Evolutionary conservation across 805 yeast genomes (phyloP).

Genomic region (Metschnikowia colocasiae): DNA sequence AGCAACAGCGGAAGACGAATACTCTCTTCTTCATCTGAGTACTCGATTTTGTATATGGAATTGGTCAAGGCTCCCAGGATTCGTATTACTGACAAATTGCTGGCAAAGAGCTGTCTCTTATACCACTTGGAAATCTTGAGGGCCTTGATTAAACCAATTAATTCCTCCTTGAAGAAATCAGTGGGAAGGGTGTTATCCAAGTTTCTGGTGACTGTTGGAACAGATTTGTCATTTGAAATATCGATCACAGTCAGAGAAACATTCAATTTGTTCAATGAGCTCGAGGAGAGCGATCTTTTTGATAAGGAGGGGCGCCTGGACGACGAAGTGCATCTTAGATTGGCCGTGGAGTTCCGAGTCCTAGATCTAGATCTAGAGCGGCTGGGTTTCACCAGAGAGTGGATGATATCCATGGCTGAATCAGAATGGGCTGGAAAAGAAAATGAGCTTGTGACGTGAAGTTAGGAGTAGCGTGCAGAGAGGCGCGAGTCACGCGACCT

Average conservation of each 20-base stretch:
- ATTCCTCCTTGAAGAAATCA: conserved; percentile 83
- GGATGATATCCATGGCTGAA: conserved; percentile 15
- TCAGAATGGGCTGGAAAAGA: neutral
- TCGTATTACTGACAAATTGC: conserved; percentile 52
- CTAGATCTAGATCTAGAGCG: conserved; percentile 39
- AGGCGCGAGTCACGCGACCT: conserved; percentile 6
- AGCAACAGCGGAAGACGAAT: conserved; percentile 57
- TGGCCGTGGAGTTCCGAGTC: conserved; percentile 31
- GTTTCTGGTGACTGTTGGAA: conserved; percentile 52
- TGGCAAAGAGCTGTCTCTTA: conserved; percentile 40
- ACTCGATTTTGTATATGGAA: conserved; percentile 74
- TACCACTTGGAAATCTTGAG: conserved; percentile 81
- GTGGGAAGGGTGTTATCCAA: conserved; percentile 75
- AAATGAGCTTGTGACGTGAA: neutral
- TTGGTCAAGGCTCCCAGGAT: conserved; percentile 94
- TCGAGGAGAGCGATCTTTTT: conserved; percentile 34
- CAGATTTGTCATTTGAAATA: conserved; percentile 29
- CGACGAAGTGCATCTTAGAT: conserved; percentile 32
- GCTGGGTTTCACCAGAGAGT: conserved; percentile 20
- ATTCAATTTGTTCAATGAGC: conserved; percentile 28
- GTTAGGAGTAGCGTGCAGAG: neutral
- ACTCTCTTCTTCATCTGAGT: conserved; percentile 34
- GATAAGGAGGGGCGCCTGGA: conserved; percentile 33
- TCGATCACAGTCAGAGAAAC: conserved; percentile 28
- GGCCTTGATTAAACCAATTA: conserved; percentile 58